These are phyloP conservation scores for Fraxinus quadrangulata DNA, from an alignment of 257 asterid genomes.

Conservation along the genomic window DNA sequence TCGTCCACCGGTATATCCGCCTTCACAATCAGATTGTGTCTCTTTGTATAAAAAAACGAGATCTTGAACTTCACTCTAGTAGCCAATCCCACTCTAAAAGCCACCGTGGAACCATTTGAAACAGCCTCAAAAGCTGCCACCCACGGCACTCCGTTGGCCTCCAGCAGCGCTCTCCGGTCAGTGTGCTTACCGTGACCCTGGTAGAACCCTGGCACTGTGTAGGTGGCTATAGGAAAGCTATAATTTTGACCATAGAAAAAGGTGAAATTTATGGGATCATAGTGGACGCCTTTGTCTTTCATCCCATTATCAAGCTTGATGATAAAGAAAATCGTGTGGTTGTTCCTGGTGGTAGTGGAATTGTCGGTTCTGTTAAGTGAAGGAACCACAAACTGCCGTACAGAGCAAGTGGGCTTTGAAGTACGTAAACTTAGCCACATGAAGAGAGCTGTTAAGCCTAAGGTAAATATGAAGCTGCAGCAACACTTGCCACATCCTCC, in stretches of 20 bases:
- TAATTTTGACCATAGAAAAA: slow-evolving; percentile 41
- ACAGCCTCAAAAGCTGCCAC: slow-evolving; percentile 40
- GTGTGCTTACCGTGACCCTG: slow-evolving; percentile 74
- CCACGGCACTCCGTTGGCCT: slow-evolving; percentile 60
- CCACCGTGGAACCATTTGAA: slow-evolving; percentile 40
- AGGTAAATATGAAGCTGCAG: slow-evolving; percentile 69
- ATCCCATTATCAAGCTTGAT: slow-evolving; percentile 59
- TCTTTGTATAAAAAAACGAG: slow-evolving; percentile 49
- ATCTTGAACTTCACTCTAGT: slow-evolving; percentile 70
- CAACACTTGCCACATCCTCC: slow-evolving; percentile 55
- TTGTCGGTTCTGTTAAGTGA: slow-evolving; percentile 50
- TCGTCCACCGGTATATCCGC: slow-evolving; percentile 50
- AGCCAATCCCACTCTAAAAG: slow-evolving; percentile 53
- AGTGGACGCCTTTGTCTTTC: slow-evolving; percentile 76
- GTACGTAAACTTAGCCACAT: slow-evolving; percentile 84
- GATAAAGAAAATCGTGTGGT: slow-evolving; percentile 53
- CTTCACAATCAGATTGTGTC: slow-evolving; percentile 35
- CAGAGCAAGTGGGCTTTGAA: slow-evolving; percentile 52
- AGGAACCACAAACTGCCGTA: slow-evolving; percentile 54
- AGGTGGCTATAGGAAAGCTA: slow-evolving; percentile 44
- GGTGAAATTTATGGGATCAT: slow-evolving; percentile 43
- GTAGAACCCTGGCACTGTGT: slow-evolving; percentile 50
- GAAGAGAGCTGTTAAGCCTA: slow-evolving; percentile 81
- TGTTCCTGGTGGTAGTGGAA: slow-evolving; percentile 34
- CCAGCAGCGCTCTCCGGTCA: slow-evolving; percentile 29